Evolutionary conservation across 371 early-diverging fungal genomes (phyloP), one percentile per base, ranked within the genome.

Genomic region (Actinomucor elegans): DNA sequence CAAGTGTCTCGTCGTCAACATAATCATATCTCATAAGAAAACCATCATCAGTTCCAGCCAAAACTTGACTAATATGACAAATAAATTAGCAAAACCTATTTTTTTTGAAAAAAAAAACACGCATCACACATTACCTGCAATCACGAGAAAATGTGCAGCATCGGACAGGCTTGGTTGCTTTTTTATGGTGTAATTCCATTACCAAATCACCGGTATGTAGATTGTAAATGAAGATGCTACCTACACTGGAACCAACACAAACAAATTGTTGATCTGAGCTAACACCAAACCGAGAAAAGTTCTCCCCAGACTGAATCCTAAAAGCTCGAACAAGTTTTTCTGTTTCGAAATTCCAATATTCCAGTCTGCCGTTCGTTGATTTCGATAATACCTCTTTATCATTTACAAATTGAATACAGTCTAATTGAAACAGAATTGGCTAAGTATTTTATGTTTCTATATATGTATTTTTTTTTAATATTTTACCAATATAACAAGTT

Each of bases 1-100:
- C 71, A 35, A 90, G 58, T 4, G 80, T 85, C 31, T 83, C 86
- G 52, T 87, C 84, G 44, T 86, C 85, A 36, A 91, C 80, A 61
- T 89, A 89, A 60, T 90, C 92, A 61, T 88, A 92, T 55, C 94
- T 72, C 90, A 92, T 89, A 27, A 94, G 80, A 57, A 89, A 88
- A 0, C 89, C 86, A 40, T 89, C 91, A 46, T 91, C 92, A 21
- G 91, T 88, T 23, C 79, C 88, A 56, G 84, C 85, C 5, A 91
- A 52, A 18, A 94, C 75, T 48, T 87, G 85, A 29, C 88, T 87
- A 60, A 6, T n/a, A n/a, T n/a, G n/a, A n/a, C n/a, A n/a, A n/a
- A n/a, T n/a, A n/a, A n/a, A 35, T 14, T 50, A 27, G 15, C 27
- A n/a, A 44, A 44, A 14, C 12, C 5, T 5, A 15, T 36, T 48